Evolutionary conservation across 2,329 filamentous ascomycete species (phyloP).

Genomic region (Neopestalotiopsis rosae): DNA sequence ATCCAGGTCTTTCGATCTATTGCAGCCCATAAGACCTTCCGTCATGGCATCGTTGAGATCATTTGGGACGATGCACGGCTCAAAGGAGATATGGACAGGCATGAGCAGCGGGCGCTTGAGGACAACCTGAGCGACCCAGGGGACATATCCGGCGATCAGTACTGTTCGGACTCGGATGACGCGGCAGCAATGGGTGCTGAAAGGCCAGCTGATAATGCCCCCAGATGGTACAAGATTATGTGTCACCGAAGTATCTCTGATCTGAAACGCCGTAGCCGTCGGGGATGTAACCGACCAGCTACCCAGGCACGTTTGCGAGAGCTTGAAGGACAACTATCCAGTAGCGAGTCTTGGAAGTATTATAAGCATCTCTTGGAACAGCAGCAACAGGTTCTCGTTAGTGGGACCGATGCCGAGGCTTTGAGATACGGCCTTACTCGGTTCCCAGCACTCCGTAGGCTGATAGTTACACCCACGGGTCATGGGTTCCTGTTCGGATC

Average conservation of each 20-base stretch:
- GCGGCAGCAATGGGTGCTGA: neutral
- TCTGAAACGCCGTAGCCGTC: neutral
- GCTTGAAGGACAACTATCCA: neutral
- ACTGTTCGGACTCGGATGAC: too few species aligned
- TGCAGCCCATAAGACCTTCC: neutral
- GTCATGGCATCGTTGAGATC: slow-evolving; percentile 5
- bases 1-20: slow-evolving; percentile 1
- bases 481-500: slow-evolving; percentile 6
- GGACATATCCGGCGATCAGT: neutral
- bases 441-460: neutral
- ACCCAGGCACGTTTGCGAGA: neutral
- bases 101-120: neutral
- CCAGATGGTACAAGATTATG: neutral
- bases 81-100: neutral
- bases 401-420: neutral
- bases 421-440: neutral
- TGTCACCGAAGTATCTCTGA: neutral
- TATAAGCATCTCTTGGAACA: neutral
- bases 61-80: neutral
- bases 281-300: too few species aligned
- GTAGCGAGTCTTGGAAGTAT: neutral
- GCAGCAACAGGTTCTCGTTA: neutral
- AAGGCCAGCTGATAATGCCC: neutral
- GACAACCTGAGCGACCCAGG: neutral
- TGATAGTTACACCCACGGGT: slow-evolving; percentile 3